Evolutionary conservation across 768 basidiomycete genomes (phyloP).

Genomic region (Psilocybe cyanescens): DNA sequence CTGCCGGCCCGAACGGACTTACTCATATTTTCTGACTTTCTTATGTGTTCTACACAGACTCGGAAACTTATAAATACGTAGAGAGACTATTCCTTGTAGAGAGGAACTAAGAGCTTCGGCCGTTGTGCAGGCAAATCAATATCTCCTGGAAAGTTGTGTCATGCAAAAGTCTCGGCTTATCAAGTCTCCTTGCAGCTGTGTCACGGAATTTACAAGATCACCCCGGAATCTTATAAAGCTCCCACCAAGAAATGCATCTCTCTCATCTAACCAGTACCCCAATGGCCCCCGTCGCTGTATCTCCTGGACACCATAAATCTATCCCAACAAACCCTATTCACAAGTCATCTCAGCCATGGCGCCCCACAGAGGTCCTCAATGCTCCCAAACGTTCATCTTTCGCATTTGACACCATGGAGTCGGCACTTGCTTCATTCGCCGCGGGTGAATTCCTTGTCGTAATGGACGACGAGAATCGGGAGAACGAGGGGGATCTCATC

Average conservation of each 20-base stretch:
- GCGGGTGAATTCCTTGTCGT: conserved; percentile 93
- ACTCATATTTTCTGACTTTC: neutral
- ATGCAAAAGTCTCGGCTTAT: conserved; percentile 18
- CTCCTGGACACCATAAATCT: conserved; percentile 16
- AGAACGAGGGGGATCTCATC: conserved; percentile 98
- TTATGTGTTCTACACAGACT: neutral
- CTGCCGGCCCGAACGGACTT: conserved; percentile 1
- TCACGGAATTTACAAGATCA: conserved; percentile 29
- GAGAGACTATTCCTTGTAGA: neutral
- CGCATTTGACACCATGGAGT: conserved; percentile 80
- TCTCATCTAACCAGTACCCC: conserved; percentile 18
- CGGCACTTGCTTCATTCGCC: conserved; percentile 75
- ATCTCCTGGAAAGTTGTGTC: conserved; percentile 9
- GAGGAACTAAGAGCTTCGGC: neutral
- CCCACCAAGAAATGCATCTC: conserved; percentile 19
- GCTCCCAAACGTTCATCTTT: conserved; percentile 44
- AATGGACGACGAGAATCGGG: conserved; percentile 94
- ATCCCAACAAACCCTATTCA: conserved; percentile 18
- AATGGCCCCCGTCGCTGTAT: conserved; percentile 36
- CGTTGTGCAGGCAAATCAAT: neutral
- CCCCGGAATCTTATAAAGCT: conserved; percentile 25
- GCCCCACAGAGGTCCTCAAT: conserved; percentile 35
- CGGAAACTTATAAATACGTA: neutral
- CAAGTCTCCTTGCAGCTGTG: conserved; percentile 17
- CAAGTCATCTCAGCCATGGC: conserved; percentile 31